Evolutionary conservation across 495 filamentous ascomycete genomes (phyloP).

Genomic region (Aspergillus conjunctus): DNA sequence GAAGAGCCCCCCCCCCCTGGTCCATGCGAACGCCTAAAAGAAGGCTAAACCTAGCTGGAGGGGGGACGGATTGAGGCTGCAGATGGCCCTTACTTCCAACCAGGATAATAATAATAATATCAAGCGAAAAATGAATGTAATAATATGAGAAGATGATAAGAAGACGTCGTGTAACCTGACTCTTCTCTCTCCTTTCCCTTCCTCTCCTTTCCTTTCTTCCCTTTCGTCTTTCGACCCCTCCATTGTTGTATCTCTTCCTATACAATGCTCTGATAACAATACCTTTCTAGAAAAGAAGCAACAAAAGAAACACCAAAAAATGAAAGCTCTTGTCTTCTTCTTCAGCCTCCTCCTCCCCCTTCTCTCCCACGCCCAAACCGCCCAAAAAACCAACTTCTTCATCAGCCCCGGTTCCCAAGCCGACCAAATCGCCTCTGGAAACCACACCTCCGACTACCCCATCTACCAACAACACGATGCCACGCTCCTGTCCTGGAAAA

Average conservation of each 20-base stretch:
- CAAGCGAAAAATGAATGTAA: too few species aligned
- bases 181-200: not conserved
- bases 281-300: not conserved
- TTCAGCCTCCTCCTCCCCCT: not conserved
- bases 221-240: too few species aligned
- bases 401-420: constrained; percentile 16
- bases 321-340: constrained; percentile 9
- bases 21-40: too few species aligned
- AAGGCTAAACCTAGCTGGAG: too few species aligned
- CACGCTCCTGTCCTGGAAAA: constrained; percentile 7
- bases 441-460: constrained; percentile 17
- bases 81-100: too few species aligned
- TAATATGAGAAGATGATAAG: too few species aligned
- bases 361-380: not conserved
- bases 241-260: too few species aligned
- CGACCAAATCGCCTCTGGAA: constrained; percentile 15
- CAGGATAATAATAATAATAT: not conserved
- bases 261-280: not conserved
- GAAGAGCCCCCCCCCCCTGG: too few species aligned
- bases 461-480: constrained; percentile 8
- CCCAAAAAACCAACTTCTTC: constrained; percentile 18
- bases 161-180: not conserved
- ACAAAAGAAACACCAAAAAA: not conserved
- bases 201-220: not conserved
- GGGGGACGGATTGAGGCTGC: too few species aligned